Evolutionary conservation across 2,329 filamentous ascomycete species (phyloP), one percentile per base, ranked within the genome.

Genomic region (Sodiomyces alkalinus): DNA sequence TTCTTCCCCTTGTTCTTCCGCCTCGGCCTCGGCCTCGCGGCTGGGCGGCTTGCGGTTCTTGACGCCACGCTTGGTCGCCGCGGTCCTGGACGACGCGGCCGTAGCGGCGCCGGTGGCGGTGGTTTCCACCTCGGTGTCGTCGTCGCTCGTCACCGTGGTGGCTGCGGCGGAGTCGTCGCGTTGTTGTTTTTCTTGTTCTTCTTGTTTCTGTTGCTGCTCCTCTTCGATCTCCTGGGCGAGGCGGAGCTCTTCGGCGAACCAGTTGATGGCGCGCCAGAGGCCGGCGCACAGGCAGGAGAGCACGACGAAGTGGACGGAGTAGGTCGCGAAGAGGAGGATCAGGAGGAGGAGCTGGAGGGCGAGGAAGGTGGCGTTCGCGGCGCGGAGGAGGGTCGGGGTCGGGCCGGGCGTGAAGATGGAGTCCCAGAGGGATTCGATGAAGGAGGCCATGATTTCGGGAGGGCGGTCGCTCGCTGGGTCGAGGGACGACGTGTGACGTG

Each of bases 211-310:
- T n/a, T n/a, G n/a, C n/a, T n/a, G n/a, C 22, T 45, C 54, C 45
- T 68, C 64, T 34, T 37, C 22, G 20, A 39, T 41, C n/a, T 34
- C 42, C 42, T 56, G 48, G 20, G 58, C 58, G 27, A 49, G 47
- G 35, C 55, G 56, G 27, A 74, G 49, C 56, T 74, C 87, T 25
- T 58, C 57, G 31, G 82, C 85, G 47, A 98, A 96, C 90, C 90
- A 98, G 66, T 96, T 96, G 57, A 96, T 86, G 32, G 80, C 73
- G 60, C 71, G 85, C 90, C 90, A 98, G 19, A 96, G 64, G 4
- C 80, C 80, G 18, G 60, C 86, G 38, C 74, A 82, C 7, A 98
- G 62, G 33, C 75, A 45, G 9, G 82, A 92, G 5, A 98, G 68
- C 33, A 87, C 64, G 37, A 83, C 51, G 46, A 94, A 93, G 62